A percentile compares a stretch with the other conserved stretches of the same genome.
Conservation (phyloP, 352 stramenopile genomes). For the Phytophthora pisi region DNA sequence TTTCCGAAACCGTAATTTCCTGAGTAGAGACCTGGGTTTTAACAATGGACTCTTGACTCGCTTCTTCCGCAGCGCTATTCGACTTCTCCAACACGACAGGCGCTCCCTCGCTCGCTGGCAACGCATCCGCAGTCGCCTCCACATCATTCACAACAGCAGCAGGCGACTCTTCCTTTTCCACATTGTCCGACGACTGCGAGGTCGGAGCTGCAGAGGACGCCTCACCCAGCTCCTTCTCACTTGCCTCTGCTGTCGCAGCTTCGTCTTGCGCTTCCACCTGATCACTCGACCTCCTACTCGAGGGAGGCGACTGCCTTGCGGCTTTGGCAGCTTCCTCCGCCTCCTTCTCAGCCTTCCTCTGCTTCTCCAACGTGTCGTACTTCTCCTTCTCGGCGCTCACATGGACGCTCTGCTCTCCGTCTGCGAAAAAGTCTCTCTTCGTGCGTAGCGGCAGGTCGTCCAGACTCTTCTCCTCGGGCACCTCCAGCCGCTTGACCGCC, state of each 20-base stretch:
- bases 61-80: background rate
- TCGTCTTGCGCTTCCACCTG: conserved; percentile 10
- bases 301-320: conserved; percentile 8
- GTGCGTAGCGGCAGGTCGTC: conserved; percentile 28
- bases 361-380: conserved; percentile 27
- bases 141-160: background rate
- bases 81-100: background rate
- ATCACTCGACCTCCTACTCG: conserved; percentile 19
- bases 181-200: conserved; percentile 6
- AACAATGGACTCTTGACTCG: background rate
- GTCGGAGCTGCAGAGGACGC: background rate
- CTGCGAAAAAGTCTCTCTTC: conserved; percentile 27
- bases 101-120: background rate
- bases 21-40: background rate
- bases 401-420: conserved; percentile 41
- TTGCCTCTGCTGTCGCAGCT: background rate
- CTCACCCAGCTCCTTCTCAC: background rate
- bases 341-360: conserved; percentile 26
- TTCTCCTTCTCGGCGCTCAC: conserved; percentile 47
- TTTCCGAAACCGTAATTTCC: background rate
- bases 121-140: background rate
- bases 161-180: background rate
- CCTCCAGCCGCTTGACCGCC: conserved; percentile 32
- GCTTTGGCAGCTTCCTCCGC: conserved; percentile 1
- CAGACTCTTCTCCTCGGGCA: conserved; percentile 30